Conservation (phyloP, 352 stramenopile species). For the Phytopythium vexans region DNA sequence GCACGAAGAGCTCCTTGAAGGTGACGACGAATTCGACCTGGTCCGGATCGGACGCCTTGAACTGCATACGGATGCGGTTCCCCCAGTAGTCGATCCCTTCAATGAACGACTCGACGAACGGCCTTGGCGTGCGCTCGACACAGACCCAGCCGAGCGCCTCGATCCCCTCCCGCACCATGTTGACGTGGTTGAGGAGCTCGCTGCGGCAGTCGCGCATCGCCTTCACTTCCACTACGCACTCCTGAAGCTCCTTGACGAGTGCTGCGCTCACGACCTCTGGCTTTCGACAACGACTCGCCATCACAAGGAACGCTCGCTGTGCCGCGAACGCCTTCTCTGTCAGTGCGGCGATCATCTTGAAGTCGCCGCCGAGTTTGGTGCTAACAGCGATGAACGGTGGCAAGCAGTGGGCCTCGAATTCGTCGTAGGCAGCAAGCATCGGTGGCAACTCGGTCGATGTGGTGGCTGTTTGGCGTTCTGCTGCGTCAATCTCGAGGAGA, state of each 20-base stretch:
- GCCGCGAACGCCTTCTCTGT: constrained; percentile 86
- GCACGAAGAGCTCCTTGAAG: constrained; percentile 89
- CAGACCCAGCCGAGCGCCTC: constrained; percentile 78
- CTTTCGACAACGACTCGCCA: constrained; percentile 93
- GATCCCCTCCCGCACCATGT: constrained; percentile 85
- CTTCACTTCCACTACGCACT: constrained; percentile 80
- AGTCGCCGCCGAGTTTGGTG: constrained; percentile 77
- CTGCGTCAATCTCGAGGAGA: constrained; percentile 16
- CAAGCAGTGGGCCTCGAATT: constrained; percentile 79
- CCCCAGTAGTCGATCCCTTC: constrained; percentile 95
- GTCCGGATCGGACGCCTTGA: constrained; percentile 88
- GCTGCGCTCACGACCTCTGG: constrained; percentile 66
- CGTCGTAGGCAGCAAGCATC: constrained; percentile 89
- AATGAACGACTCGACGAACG: constrained; percentile 95
- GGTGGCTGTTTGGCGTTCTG: constrained; percentile 4
- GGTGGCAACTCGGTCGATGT: constrained; percentile 43
- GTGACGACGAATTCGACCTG: constrained; percentile 93
- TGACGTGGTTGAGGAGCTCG: constrained; percentile 81
- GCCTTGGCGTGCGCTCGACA: constrained; percentile 82
- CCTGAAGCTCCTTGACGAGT: constrained; percentile 67
- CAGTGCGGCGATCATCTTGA: constrained; percentile 73
- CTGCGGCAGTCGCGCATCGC: constrained; percentile 74
- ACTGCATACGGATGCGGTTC: constrained; percentile 97
- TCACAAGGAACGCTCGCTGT: constrained; percentile 89
- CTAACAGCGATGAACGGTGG: constrained; percentile 76